Percentiles rank a stretch among this genome's conserved stretches.
These are phyloP conservation scores for Tephrocybe sp. DNA, from an alignment of 768 basidiomycete species.

Conservation along the genomic window DNA sequence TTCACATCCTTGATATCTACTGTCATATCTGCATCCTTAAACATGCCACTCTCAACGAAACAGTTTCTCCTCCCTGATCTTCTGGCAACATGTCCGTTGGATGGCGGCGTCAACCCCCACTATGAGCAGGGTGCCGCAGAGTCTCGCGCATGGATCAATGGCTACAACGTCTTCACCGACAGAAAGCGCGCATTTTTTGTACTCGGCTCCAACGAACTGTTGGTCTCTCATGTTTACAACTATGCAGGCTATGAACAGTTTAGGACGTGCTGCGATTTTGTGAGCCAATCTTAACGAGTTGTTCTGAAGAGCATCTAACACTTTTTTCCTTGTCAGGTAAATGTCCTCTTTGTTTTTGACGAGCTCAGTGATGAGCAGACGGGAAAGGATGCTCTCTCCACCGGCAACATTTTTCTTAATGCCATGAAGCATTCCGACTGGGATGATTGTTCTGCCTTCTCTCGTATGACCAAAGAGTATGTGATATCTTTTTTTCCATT, in stretches of 20 bases:
- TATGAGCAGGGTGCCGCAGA: conserved; percentile 53
- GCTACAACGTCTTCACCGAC: conserved; percentile 55
- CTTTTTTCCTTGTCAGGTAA: conserved; percentile 32
- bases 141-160: conserved; percentile 61
- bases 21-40: conserved; percentile 10
- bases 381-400: conserved; percentile 50
- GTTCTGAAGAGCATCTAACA: conserved; percentile 1
- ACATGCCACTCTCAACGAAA: conserved; percentile 21
- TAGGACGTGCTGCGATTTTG: conserved; percentile 60
- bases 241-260: conserved; percentile 56
- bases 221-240: conserved; percentile 60
- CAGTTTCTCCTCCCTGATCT: conserved; percentile 59
- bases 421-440: conserved; percentile 49
- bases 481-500: conserved; percentile 19
- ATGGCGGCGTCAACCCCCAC: conserved; percentile 52
- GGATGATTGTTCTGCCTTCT: conserved; percentile 55
- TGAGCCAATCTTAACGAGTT: conserved; percentile 26
- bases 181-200: conserved; percentile 63
- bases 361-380: conserved; percentile 68
- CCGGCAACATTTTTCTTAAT: conserved; percentile 49
- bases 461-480: conserved; percentile 60
- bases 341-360: conserved; percentile 64
- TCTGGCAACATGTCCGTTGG: conserved; percentile 42
- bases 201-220: conserved; percentile 57
- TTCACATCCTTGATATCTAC: conserved; percentile 10